Evolutionary conservation across 768 basidiomycete genomes (phyloP).

Genomic region (Mycena vitilis): DNA sequence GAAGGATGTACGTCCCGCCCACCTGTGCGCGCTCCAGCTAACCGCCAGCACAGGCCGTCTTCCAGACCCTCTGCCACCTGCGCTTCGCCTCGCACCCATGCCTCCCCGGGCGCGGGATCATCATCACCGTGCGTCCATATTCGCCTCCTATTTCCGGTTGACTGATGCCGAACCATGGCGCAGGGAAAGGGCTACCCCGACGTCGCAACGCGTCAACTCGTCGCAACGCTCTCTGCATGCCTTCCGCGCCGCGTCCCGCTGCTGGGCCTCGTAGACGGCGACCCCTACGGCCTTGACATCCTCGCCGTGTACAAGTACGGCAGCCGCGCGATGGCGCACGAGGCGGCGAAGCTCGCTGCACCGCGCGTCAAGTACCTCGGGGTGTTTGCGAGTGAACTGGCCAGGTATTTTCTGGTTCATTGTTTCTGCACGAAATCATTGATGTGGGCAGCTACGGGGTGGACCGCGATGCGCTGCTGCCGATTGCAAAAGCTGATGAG

Average conservation of each 20-base stretch:
- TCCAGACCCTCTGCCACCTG: slow-evolving; percentile 82
- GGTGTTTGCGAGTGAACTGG: slow-evolving; percentile 74
- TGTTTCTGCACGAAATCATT: slow-evolving; percentile 3
- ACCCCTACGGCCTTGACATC: slow-evolving; percentile 94
- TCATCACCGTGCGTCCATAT: slow-evolving; percentile 73
- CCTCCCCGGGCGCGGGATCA: slow-evolving; percentile 73
- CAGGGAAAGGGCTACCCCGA: slow-evolving; percentile 99
- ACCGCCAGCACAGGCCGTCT: slow-evolving; percentile 79
- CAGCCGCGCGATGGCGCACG: slow-evolving; percentile 76
- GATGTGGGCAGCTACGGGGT: slow-evolving; percentile 63
- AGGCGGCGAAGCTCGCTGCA: slow-evolving; percentile 75
- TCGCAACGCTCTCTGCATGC: slow-evolving; percentile 75
- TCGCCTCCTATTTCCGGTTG: background rate
- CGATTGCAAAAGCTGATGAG: slow-evolving; percentile 77
- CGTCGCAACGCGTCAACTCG: slow-evolving; percentile 87
- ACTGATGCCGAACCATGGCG: background rate
- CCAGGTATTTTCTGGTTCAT: slow-evolving; percentile 52
- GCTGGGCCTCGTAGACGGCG: slow-evolving; percentile 86
- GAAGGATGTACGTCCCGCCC: slow-evolving; percentile 78
- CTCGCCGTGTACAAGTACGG: slow-evolving; percentile 89
- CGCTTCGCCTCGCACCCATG: slow-evolving; percentile 60
- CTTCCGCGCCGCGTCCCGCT: slow-evolving; percentile 79
- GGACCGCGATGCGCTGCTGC: slow-evolving; percentile 69
- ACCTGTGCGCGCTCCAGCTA: background rate
- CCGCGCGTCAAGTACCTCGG: slow-evolving; percentile 85